Conservation (phyloP, 2,329 filamentous ascomycete genomes). For the Phaeoacremonium minimum region DNA sequence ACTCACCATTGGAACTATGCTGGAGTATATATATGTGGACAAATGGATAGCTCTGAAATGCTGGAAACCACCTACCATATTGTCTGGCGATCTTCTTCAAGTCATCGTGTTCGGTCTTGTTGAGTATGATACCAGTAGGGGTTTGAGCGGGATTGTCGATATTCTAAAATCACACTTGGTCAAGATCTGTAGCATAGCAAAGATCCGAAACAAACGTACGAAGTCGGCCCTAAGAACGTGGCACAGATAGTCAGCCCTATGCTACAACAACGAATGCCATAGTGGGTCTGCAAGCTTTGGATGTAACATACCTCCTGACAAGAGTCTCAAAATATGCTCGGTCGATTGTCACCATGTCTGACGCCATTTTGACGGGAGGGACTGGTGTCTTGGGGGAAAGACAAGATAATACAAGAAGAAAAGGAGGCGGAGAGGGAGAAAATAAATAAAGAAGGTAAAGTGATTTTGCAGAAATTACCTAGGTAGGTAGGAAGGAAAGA, state of each 20-base stretch:
- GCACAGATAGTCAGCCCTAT: neutral
- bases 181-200: constrained; percentile 2
- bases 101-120: constrained; percentile 56
- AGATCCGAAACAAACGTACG: constrained; percentile 27
- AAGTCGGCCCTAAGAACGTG: constrained; percentile 35
- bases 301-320: constrained; percentile 48
- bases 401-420: no score
- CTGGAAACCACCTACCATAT: constrained; percentile 42
- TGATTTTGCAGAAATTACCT: no score
- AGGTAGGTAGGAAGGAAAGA: no score
- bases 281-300: neutral
- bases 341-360: constrained; percentile 54
- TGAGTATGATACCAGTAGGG: constrained; percentile 46
- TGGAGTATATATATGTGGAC: constrained; percentile 2
- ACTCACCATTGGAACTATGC: constrained; percentile 5
- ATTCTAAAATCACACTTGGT: constrained; percentile 9
- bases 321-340: constrained; percentile 58
- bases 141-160: constrained; percentile 24
- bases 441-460: no score
- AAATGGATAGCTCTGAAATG: constrained; percentile 1
- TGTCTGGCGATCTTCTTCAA: constrained; percentile 48
- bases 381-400: no score
- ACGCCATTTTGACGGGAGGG: no score
- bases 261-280: neutral
- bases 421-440: no score